These are phyloP conservation scores for Fusarium sp. DNA, from an alignment of 2,329 filamentous ascomycete species.

Conservation along the genomic window DNA sequence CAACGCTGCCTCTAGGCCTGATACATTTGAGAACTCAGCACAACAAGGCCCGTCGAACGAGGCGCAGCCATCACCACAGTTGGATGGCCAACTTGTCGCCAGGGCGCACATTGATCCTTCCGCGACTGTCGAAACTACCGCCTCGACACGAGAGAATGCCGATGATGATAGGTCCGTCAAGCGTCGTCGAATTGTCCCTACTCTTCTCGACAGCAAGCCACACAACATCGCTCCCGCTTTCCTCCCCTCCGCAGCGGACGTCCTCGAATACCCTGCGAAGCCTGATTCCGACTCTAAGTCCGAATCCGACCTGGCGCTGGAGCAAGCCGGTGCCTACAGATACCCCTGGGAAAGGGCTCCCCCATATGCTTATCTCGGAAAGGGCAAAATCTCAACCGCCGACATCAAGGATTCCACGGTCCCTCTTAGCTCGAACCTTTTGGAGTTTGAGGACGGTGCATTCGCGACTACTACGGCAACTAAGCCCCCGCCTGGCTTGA, in stretches of 20 bases:
- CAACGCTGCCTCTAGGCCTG: not conserved
- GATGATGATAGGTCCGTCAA: conserved; percentile 34
- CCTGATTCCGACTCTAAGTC: not conserved
- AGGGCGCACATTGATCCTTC: not conserved
- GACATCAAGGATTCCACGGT: conserved; percentile 39
- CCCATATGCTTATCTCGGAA: conserved; percentile 51
- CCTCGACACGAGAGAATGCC: not conserved
- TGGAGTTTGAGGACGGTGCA: conserved; percentile 27
- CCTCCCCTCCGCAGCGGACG: conserved; percentile 43
- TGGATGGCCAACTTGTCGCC: not conserved
- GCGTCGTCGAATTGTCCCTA: conserved; percentile 45
- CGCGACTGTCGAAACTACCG: not conserved
- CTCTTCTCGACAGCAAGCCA: conserved; percentile 38
- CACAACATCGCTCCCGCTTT: conserved; percentile 29
- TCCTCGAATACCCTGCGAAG: conserved; percentile 5
- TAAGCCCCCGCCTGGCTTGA: conserved; percentile 55
- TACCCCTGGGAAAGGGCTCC: conserved; percentile 41
- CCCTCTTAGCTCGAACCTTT: conserved; percentile 39
- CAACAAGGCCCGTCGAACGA: not conserved
- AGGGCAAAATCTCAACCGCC: conserved; percentile 42
- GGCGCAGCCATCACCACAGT: not conserved
- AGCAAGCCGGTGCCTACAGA: not conserved
- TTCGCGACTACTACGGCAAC: conserved; percentile 46
- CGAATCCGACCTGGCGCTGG: not conserved
- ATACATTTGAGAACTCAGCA: not conserved